phyloP scores from a whole-genome alignment of 1,139 yeast genomes.

The Magnusiomyces clavatus region DNA sequence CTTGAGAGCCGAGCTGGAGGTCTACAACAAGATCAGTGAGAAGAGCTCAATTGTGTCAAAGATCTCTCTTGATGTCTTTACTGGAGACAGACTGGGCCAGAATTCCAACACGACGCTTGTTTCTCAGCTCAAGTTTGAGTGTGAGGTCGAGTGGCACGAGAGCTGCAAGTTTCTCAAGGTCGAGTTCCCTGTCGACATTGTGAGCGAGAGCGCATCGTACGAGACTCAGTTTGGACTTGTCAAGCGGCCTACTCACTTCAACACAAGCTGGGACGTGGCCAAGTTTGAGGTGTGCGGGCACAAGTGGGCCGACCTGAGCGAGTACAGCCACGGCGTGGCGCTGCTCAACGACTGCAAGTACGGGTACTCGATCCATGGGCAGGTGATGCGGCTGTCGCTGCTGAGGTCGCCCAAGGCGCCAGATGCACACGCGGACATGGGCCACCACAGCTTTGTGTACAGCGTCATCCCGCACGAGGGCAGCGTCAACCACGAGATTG shows the following conservation, averaged over 20 bases:
- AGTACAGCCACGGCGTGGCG: slow-evolving; percentile 79
- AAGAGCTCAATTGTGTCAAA: slow-evolving; percentile 55
- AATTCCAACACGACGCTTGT: slow-evolving; percentile 24
- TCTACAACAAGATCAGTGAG: slow-evolving; percentile 49
- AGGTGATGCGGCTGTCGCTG: slow-evolving; percentile 72
- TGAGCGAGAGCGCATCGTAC: slow-evolving; percentile 68
- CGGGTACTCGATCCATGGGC: slow-evolving; percentile 89
- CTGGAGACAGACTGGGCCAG: background rate
- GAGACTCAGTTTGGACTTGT: slow-evolving; percentile 94
- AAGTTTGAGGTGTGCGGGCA: slow-evolving; percentile 95
- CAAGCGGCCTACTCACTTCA: slow-evolving; percentile 85
- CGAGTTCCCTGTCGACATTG: slow-evolving; percentile 84
- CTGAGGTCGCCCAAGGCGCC: slow-evolving; percentile 86
- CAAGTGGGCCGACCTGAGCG: slow-evolving; percentile 87
- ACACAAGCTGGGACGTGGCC: slow-evolving; percentile 93
- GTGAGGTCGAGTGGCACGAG: slow-evolving; percentile 81
- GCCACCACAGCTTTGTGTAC: slow-evolving; percentile 71
- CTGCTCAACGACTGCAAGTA: slow-evolving; percentile 79
- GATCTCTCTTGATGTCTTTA: slow-evolving; percentile 60
- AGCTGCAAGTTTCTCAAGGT: slow-evolving; percentile 83
- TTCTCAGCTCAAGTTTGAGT: slow-evolving; percentile 45
- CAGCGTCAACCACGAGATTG: slow-evolving; percentile 52
- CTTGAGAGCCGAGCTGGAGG: slow-evolving; percentile 50
- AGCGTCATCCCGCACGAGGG: slow-evolving; percentile 81
- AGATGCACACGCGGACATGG: slow-evolving; percentile 91